Percentiles rank a stretch among this genome's conserved stretches.
Conservation (phyloP, 768 basidiomycete genomes). For the Phanerodontia chrysosporium region DNA sequence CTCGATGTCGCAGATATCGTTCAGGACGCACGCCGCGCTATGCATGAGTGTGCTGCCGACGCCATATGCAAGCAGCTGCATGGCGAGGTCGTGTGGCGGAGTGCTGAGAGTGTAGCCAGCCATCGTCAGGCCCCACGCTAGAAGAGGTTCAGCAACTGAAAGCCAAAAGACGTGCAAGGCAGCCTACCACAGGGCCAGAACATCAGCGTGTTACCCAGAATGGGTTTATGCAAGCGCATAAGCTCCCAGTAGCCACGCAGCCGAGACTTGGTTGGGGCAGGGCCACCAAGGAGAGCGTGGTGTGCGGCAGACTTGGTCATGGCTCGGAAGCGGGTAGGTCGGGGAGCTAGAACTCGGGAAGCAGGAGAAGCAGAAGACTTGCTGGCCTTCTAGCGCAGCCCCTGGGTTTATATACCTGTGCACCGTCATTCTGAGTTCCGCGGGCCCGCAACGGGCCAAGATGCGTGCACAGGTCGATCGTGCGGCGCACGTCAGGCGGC, state of each 20-base stretch:
- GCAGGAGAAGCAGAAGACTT: not conserved
- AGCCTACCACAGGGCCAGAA: constrained; percentile 24
- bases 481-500: not conserved
- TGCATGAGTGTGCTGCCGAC: constrained; percentile 20
- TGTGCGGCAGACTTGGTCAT: constrained; percentile 5
- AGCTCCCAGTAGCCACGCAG: constrained; percentile 20
- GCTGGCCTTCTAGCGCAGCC: not conserved
- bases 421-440: not conserved
- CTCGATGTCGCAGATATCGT: constrained; percentile 25
- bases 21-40: constrained; percentile 19
- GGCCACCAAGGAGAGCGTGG: constrained; percentile 3
- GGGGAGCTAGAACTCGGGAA: not conserved
- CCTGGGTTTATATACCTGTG: not conserved
- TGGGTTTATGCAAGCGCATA: constrained; percentile 19
- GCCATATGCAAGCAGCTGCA: constrained; percentile 12
- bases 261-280: constrained; percentile 1
- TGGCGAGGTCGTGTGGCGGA: constrained; percentile 6
- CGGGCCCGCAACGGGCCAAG: not conserved
- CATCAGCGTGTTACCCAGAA: constrained; percentile 20
- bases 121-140: constrained; percentile 23
- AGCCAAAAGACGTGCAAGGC: not conserved
- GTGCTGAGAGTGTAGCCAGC: constrained; percentile 14
- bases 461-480: not conserved
- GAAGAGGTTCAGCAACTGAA: not conserved
- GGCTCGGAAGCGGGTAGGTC: not conserved